Base-by-base conservation (phyloP, 2,329 filamentous ascomycete genomes). In the Trichoderma harzianum region DNA sequence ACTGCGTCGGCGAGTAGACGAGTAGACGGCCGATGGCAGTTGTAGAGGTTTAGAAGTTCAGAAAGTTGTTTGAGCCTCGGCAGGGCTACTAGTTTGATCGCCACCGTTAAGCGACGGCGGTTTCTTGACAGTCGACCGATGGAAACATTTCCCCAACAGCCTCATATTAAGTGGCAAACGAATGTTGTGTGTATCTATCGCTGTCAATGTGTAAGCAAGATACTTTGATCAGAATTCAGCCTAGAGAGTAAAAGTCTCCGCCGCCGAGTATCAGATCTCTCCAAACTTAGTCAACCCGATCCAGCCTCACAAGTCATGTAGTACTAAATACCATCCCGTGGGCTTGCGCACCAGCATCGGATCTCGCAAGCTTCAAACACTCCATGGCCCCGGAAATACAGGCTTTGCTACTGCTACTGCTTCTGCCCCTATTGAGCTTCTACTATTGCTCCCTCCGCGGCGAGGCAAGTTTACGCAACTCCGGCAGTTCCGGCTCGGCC, bases 401-500 rank as follows among this genome's bases (percentile, higher is more conserved):
- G 11, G n/a, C 55, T 43, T 39, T 30, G 12, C n/a, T 47, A 21
- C n/a, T 51, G 43, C 43, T 51, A 5, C n/a, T 6, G n/a, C 47
- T 24, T 21, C 47, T 53, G 11, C 47, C 21, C 5, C 47, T 53
- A 53, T 43, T n/a, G 16, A n/a, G 16, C n/a, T 51, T 21, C 7
- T 11, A 10, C 36, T 21, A 18, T 34, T 34, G 12, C 43, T 32
- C 14, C 32, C 32, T 21, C 39, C 24, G 51, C 26, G 8, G 28
- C 21, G n/a, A 28, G 28, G 8, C 14, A 51, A 12, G 32, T 26
- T 24, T 24, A 28, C 53, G 64, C 64, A 58, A 34, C 51, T 67
- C 32, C 64, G 64, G 51, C 32, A 67, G 51, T 67, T 30, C 64
- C 64, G 51, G 47, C 10, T 67, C 64, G 64, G 64, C 64, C 32